Base-by-base conservation (phyloP, 176 grass and related monocot species). In the Zea luxurians region DNA sequence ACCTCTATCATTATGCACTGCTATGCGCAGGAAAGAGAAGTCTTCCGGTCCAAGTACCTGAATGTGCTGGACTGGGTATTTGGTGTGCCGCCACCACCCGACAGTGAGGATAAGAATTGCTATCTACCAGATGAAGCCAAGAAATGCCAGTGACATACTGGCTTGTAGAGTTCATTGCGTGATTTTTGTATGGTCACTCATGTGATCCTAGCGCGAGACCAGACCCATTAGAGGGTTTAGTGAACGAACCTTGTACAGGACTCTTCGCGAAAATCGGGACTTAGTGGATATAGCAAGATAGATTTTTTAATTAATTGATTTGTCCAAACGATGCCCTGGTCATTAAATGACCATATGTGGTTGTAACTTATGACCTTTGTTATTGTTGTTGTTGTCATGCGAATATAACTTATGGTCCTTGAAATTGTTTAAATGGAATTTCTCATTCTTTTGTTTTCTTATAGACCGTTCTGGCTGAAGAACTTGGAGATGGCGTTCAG, bases 41-140 rank as follows among this genome's bases (percentile, higher is more conserved):
- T 95, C 42, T 99, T 99, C 66, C 78, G 88, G 60, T 92, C 90
- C 49, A 99, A 99, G 84, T 99, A 95, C 71, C 61, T 95, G 83
- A 99, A 99, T 76, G 96, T 99, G 62, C 88, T 99, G 35, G 96
- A 99, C 80, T 99, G 96, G 92, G 92, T 99, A 52, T 99, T 99
- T 64, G 96, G 96, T 6, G 81, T 95, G 72, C 96, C 92, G 8
- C 80, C 82, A 4, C 68, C 20, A 10, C 49, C 65, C 6, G 89
- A 87, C 27, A 60, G 66, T 27, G 88, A 91, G 61, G 46, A 50
- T 74, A 83, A 83, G 48, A 35, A 68, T 61, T 37, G 50, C 16
- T 83, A 55, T 74, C 60, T 10, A 45, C n/a, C n/a, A 68, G 64
- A 15, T 69, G 80, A 74, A 72, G 42, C 66, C 82, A 80, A 83